These are phyloP conservation scores for Pisolithus tinctorius DNA, from an alignment of 768 basidiomycete species.

Conservation along the genomic window DNA sequence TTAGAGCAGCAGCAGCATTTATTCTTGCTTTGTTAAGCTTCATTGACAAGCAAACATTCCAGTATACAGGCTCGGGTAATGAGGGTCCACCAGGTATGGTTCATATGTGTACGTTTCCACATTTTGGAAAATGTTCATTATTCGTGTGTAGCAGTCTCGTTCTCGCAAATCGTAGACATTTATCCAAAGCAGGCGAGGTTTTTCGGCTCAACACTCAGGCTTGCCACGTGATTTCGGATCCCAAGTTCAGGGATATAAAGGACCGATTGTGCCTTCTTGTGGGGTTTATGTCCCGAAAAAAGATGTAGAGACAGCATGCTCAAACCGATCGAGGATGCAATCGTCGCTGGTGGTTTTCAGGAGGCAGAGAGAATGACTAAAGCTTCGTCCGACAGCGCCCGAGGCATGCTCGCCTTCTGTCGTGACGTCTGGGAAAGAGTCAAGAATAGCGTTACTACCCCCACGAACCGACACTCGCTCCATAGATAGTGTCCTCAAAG, in stretches of 20 bases:
- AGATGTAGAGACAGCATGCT: neutral
- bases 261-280: constrained; percentile 8
- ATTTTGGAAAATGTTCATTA: neutral
- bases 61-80: neutral
- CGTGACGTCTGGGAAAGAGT: neutral
- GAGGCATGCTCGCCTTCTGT: neutral
- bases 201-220: neutral
- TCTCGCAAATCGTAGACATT: neutral
- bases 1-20: neutral
- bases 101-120: no score
- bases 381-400: neutral
- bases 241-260: constrained; percentile 10
- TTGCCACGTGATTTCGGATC: constrained; percentile 3
- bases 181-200: constrained; percentile 12
- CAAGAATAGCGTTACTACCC: no score
- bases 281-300: neutral
- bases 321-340: neutral
- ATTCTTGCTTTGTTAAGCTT: constrained; percentile 5
- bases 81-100: no score
- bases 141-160: neutral
- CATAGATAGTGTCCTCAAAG: constrained; percentile 3
- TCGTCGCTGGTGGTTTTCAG: constrained; percentile 3
- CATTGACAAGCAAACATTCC: constrained; percentile 12
- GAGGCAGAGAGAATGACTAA: neutral
- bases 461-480: neutral